Percentiles rank a stretch among this genome's conserved stretches.
Evolutionary conservation across 2,329 filamentous ascomycete species (phyloP).

Genomic region (Cordyceps pruinosa): DNA sequence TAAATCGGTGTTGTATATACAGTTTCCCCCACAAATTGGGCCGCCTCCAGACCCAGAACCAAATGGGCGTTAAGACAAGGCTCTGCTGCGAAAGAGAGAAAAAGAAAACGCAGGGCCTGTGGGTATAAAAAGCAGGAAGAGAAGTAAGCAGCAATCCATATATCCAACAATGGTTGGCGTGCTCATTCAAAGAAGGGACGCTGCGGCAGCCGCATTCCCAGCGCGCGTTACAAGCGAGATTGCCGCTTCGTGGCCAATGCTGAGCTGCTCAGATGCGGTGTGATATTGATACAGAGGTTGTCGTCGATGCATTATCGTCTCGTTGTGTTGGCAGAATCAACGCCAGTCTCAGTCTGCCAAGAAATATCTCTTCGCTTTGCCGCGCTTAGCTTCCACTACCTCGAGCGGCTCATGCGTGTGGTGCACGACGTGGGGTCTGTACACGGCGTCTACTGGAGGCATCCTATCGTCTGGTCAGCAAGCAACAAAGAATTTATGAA

Average conservation of each 20-base stretch:
- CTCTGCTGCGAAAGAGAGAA: neutral
- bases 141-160: neutral
- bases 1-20: slow-evolving; percentile 1
- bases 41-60: neutral
- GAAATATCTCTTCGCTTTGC: slow-evolving; percentile 65
- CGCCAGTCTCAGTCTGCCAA: slow-evolving; percentile 46
- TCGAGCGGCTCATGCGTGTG: slow-evolving; percentile 68
- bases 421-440: slow-evolving; percentile 87
- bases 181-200: slow-evolving; percentile 1
- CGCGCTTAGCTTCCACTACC: slow-evolving; percentile 64
- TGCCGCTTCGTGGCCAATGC: neutral
- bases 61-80: neutral
- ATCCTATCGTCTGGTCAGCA: slow-evolving; percentile 44
- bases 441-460: slow-evolving; percentile 83
- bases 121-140: slow-evolving; percentile 9
- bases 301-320: neutral
- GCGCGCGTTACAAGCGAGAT: neutral
- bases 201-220: neutral
- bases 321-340: neutral
- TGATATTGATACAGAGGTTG: slow-evolving; percentile 8
- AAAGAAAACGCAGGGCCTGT: neutral
- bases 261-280: neutral
- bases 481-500: neutral
- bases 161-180: neutral
- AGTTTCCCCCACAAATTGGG: neutral